Base-by-base conservation (phyloP, 495 filamentous ascomycete genomes). In the Sporormia fimetaria region DNA sequence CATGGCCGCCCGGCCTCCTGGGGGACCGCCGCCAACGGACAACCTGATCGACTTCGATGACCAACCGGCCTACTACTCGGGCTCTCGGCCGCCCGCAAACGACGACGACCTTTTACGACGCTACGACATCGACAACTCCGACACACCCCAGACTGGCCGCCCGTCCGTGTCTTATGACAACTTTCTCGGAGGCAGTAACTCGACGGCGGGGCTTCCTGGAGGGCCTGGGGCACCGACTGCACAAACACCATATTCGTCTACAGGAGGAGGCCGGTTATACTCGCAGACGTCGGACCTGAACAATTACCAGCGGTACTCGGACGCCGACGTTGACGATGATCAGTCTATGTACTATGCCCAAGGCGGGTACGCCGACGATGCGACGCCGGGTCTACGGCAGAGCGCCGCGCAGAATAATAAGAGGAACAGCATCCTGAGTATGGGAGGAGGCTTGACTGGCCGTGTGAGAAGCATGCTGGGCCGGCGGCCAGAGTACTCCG, bases 101-200 rank as follows among this genome's bases (percentile, higher is more conserved):
- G 85, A 94, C 60, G 79, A 90, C 33, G 73, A 81, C 39, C 68
- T 90, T 12, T 64, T 84, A 51, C 72, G 69, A 52, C 71, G 73
- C 21, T 85, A 80, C 62, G 68, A 77, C 50, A 72, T 74, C 54
- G 66, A 83, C 54, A 73, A 80, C 47, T 68, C 70, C 44, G 73
- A 81, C 37, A 60, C 63, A 39, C 66, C 67, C 23, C 70, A 74
- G 46, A 60, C 76, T 27, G 29, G 30, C 40, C 81, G 90, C 40
- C 82, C 84, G 31, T 95, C 87, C 15, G 71, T 87, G 33, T 94
- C 88, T 22, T 94, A 95, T 60, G 90, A 96, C 67, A 77, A 87
- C 37, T 98, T 96, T 55, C 77, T 98, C 42, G 92, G 90, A 33
- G 74, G 62, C 17, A 54, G 54, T 42, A 44, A 42, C 21, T 54